phyloP scores from a whole-genome alignment of 768 basidiomycete genomes.

The Tricholoma matsutake region DNA sequence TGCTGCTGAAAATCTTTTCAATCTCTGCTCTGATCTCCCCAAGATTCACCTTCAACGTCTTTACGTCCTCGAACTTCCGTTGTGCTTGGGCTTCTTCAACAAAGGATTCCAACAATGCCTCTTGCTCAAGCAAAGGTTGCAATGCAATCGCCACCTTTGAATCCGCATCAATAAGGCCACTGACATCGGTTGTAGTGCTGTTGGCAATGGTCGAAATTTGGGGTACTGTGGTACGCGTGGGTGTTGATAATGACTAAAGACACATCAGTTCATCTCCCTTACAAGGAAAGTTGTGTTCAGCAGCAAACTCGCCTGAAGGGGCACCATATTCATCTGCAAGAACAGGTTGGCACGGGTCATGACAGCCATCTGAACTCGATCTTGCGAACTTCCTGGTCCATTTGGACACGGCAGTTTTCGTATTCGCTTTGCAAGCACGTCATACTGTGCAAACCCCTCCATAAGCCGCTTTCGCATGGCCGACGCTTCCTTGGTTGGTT shows the following conservation, averaged over 20 bases:
- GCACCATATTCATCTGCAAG: conserved; percentile 88
- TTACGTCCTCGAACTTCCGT: conserved; percentile 94
- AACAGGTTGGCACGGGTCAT: conserved; percentile 73
- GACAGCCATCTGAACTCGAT: conserved; percentile 82
- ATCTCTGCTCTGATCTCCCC: conserved; percentile 86
- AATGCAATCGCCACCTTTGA: conserved; percentile 68
- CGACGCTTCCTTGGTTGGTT: conserved; percentile 65
- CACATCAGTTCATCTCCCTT: background rate
- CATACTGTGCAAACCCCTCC: conserved; percentile 85
- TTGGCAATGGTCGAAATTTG: conserved; percentile 3
- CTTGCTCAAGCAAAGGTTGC: conserved; percentile 92
- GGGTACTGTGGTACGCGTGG: conserved; percentile 30
- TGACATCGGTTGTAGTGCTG: conserved; percentile 12
- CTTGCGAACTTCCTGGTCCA: conserved; percentile 69
- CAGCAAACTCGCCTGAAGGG: conserved; percentile 56
- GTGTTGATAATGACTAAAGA: conserved; percentile 48
- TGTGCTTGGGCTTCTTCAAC: conserved; percentile 87
- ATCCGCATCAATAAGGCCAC: conserved; percentile 51
- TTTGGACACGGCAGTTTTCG: conserved; percentile 62
- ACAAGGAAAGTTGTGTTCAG: background rate
- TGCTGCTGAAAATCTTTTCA: conserved; percentile 49
- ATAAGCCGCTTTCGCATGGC: conserved; percentile 77
- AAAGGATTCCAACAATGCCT: conserved; percentile 85
- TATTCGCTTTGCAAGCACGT: conserved; percentile 84
- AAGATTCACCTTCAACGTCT: conserved; percentile 75